These are phyloP conservation scores for Petunia hybrid DNA, from an alignment of 305 asterid genomes.

Conservation along the genomic window DNA sequence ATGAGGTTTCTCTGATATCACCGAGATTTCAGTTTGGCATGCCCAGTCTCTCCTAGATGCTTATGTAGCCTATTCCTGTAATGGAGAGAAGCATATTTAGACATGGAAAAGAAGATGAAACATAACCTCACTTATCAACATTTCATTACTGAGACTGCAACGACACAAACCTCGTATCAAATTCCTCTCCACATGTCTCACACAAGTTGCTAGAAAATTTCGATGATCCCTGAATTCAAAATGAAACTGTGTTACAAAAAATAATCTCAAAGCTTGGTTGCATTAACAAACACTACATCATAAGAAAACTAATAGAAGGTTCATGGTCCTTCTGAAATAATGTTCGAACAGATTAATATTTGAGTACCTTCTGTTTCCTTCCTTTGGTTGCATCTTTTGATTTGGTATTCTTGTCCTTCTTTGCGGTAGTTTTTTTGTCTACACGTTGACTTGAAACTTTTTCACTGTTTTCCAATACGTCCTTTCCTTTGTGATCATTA, in stretches of 20 bases:
- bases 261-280: not conserved
- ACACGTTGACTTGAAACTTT: slow-evolving; percentile 50
- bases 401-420: slow-evolving; percentile 62
- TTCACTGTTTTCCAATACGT: slow-evolving; percentile 43
- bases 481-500: slow-evolving; percentile 46
- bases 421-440: slow-evolving; percentile 53
- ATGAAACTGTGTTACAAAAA: slow-evolving; percentile 31
- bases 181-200: slow-evolving; percentile 83
- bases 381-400: slow-evolving; percentile 68
- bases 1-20: slow-evolving; percentile 36
- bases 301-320: not conserved
- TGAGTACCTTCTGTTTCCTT: slow-evolving; percentile 73
- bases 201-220: slow-evolving; percentile 57
- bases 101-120: slow-evolving; percentile 16
- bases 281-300: not conserved
- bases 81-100: slow-evolving; percentile 27
- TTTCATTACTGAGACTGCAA: not conserved
- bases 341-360: not conserved
- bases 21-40: slow-evolving; percentile 65
- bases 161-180: slow-evolving; percentile 68
- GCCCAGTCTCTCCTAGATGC: slow-evolving; percentile 93
- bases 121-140: not conserved
- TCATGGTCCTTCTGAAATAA: not conserved
- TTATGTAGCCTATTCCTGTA: slow-evolving; percentile 79
- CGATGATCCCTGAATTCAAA: slow-evolving; percentile 49